These are phyloP conservation scores for Cercospora sp. DNA, from an alignment of 2,329 filamentous ascomycete genomes.

Conservation along the genomic window DNA sequence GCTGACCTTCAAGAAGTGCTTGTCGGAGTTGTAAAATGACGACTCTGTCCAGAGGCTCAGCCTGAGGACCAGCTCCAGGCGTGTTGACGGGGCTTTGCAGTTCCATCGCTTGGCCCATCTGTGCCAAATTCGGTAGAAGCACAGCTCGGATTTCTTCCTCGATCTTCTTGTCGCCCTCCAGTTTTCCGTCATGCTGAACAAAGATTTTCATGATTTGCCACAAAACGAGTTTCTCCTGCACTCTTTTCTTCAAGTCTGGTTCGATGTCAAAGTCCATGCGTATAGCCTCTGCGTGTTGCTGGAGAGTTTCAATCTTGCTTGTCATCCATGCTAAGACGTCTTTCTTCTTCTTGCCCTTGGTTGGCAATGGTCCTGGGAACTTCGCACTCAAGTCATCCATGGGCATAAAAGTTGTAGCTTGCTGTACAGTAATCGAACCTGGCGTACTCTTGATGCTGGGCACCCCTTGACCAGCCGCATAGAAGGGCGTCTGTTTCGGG, in stretches of 20 bases:
- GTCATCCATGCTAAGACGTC: slow-evolving; percentile 80
- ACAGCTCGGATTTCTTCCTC: slow-evolving; percentile 74
- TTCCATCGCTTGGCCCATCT: slow-evolving; percentile 40
- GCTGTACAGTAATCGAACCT: slow-evolving; percentile 77
- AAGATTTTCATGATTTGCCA: slow-evolving; percentile 84
- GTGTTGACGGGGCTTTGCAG: slow-evolving; percentile 34
- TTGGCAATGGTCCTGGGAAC: slow-evolving; percentile 86
- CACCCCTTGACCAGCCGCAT: slow-evolving; percentile 68
- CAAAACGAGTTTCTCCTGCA: slow-evolving; percentile 75
- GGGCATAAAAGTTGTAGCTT: slow-evolving; percentile 70
- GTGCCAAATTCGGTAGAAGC: slow-evolving; percentile 61
- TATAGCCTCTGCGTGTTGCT: slow-evolving; percentile 52
- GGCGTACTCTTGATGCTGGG: slow-evolving; percentile 80
- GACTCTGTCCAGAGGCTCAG: slow-evolving; percentile 69
- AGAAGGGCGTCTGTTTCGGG: slow-evolving; percentile 83
- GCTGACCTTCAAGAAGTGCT: slow-evolving; percentile 73
- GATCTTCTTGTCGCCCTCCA: slow-evolving; percentile 71
- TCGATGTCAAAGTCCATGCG: slow-evolving; percentile 53
- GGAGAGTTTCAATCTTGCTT: slow-evolving; percentile 71
- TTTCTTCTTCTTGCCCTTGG: slow-evolving; percentile 97
- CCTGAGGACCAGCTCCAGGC: slow-evolving; percentile 32
- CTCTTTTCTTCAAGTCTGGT: slow-evolving; percentile 65
- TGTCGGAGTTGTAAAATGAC: slow-evolving; percentile 71
- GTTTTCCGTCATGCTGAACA: slow-evolving; percentile 78
- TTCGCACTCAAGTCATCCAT: slow-evolving; percentile 70